Evolutionary conservation across 257 asterid genomes (phyloP).

Genomic region (Solanum infundibuliforme): DNA sequence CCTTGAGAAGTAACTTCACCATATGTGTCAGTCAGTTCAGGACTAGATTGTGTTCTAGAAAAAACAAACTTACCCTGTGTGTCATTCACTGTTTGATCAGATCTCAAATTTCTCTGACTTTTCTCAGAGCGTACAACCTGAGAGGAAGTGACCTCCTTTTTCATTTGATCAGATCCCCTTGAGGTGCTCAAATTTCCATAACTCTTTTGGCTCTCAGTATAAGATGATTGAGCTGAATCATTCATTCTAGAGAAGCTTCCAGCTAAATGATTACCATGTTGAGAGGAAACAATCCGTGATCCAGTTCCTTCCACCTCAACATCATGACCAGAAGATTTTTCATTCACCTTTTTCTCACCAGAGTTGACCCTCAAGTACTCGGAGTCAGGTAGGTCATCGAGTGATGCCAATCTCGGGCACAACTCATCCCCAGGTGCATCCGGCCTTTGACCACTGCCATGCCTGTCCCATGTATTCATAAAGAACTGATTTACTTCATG

Average conservation of each 20-base stretch:
- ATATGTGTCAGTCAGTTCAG: conserved; percentile 82
- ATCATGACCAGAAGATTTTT: background rate
- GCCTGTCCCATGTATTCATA: conserved; percentile 85
- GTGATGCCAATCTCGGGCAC: conserved; percentile 31
- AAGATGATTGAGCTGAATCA: conserved; percentile 20
- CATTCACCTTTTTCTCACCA: conserved; percentile 29
- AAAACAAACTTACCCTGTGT: conserved; percentile 47
- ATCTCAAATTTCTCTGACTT: conserved; percentile 37
- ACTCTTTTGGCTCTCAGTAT: conserved; percentile 33
- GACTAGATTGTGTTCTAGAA: conserved; percentile 86
- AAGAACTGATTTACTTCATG: conserved; percentile 81
- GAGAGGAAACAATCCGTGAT: conserved; percentile 23
- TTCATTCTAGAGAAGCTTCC: conserved; percentile 20
- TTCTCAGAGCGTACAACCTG: conserved; percentile 32
- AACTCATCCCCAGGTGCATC: conserved; percentile 57
- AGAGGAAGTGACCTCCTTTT: conserved; percentile 28
- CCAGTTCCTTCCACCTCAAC: conserved; percentile 16
- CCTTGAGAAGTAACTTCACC: conserved; percentile 13
- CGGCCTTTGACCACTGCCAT: conserved; percentile 81
- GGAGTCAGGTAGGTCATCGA: conserved; percentile 28
- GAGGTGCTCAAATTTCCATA: conserved; percentile 29
- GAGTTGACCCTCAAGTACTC: conserved; percentile 25
- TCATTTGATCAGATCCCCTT: conserved; percentile 24
- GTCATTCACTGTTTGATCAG: conserved; percentile 46
- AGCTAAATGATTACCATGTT: conserved; percentile 22